These are phyloP conservation scores for Gossypium gossypioides DNA, from an alignment of 441 rosid species.

Conservation along the genomic window DNA sequence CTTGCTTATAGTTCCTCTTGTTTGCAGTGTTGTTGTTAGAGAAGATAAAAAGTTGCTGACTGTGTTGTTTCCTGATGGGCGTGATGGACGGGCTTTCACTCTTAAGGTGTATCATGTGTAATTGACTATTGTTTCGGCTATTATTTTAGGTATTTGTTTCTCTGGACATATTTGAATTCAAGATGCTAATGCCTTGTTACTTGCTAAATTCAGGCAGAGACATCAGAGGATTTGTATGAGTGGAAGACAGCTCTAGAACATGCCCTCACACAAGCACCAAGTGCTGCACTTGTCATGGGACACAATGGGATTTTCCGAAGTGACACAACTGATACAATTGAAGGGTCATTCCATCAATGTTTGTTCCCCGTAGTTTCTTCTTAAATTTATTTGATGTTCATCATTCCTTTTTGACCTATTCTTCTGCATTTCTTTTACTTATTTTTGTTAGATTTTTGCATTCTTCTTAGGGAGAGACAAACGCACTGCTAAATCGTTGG, in stretches of 20 bases:
- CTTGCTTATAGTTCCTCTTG: constrained; percentile 20
- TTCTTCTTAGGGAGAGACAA: constrained; percentile 73
- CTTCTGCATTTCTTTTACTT: constrained; percentile 3
- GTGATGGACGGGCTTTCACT: constrained; percentile 98
- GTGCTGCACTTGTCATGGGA: constrained; percentile 95
- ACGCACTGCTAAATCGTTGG: constrained; percentile 78
- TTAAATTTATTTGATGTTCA: constrained; percentile 3
- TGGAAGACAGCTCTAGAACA: constrained; percentile 92
- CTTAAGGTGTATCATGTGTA: constrained; percentile 60
- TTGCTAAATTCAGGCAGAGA: constrained; percentile 63
- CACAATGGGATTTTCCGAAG: constrained; percentile 77
- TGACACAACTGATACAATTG: constrained; percentile 61
- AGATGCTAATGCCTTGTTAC: not conserved
- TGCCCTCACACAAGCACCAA: constrained; percentile 93
- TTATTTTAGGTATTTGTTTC: not conserved
- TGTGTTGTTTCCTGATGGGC: constrained; percentile 96
- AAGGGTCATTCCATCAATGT: constrained; percentile 76
- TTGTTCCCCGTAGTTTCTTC: constrained; percentile 24
- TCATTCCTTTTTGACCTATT: constrained; percentile 7
- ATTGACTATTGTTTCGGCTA: constrained; percentile 13
- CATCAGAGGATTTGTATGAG: constrained; percentile 80
- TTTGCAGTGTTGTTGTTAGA: constrained; percentile 86
- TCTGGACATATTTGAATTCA: not conserved
- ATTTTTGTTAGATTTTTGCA: constrained; percentile 7
- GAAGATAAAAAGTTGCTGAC: constrained; percentile 90